Evolutionary conservation across 345 rosid genomes (phyloP).

Genomic region (Eucalyptus globulus): DNA sequence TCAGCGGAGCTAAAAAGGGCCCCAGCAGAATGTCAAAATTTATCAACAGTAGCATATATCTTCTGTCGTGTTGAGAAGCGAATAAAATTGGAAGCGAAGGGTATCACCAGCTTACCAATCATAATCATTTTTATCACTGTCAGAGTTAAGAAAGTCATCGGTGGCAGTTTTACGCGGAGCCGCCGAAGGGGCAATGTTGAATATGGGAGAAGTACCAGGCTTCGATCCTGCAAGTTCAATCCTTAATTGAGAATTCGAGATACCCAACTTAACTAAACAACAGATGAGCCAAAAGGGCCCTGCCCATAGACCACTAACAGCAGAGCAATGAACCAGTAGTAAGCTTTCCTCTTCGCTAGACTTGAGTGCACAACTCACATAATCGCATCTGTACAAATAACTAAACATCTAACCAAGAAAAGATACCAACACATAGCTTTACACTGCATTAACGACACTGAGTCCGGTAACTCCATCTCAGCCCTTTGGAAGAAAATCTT

Average conservation of each 20-base stretch:
- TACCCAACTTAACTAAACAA: neutral
- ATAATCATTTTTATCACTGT: constrained; percentile 86
- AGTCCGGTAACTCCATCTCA: neutral
- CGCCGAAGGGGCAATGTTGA: constrained; percentile 50
- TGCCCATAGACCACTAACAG: neutral
- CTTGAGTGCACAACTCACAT: neutral
- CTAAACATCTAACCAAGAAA: neutral
- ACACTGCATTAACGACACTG: neutral
- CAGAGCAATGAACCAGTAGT: neutral
- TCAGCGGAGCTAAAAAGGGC: neutral
- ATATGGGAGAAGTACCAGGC: constrained; percentile 76
- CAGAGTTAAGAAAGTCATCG: constrained; percentile 93
- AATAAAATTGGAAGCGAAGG: neutral
- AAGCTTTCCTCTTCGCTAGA: neutral
- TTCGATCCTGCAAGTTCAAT: constrained; percentile 43
- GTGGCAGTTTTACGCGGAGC: constrained; percentile 47
- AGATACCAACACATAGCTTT: neutral
- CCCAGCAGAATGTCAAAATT: neutral
- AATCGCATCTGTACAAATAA: neutral
- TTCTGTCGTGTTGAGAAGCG: neutral
- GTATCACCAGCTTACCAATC: constrained; percentile 55
- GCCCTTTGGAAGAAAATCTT: neutral
- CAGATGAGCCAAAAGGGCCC: neutral
- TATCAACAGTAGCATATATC: neutral
- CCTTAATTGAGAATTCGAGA: neutral